Percentiles rank a stretch among this genome's conserved stretches.
Conservation (phyloP, 1,139 yeast genomes). For the Pichia sp. region DNA sequence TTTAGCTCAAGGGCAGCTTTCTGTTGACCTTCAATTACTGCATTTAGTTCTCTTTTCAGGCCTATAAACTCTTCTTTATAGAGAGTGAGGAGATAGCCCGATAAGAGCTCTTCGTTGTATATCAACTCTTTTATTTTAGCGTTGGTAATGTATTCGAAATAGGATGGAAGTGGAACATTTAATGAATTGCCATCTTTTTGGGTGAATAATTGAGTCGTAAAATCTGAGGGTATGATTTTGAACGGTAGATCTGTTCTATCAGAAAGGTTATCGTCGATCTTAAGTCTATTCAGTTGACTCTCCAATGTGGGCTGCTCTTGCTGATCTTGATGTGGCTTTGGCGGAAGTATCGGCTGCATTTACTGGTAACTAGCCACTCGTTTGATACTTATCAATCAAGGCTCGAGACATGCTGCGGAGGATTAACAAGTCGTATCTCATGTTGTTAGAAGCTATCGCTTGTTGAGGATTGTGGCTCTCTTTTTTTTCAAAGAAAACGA, state of each 20-base stretch:
- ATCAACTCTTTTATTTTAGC: conserved; percentile 29
- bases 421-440: too few relatives aligned
- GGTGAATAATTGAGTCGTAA: neutral
- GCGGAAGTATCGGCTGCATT: conserved; percentile 6
- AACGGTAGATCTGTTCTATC: conserved; percentile 3
- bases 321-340: conserved; percentile 2
- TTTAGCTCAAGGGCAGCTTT: conserved; percentile 30
- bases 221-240: conserved; percentile 1
- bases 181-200: neutral
- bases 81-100: conserved; percentile 28
- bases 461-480: too few relatives aligned
- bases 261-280: neutral
- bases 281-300: neutral
- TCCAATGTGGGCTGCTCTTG: neutral
- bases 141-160: conserved; percentile 21
- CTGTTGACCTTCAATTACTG: conserved; percentile 17
- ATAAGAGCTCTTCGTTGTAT: conserved; percentile 24
- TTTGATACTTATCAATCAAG: neutral
- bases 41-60: conserved; percentile 16
- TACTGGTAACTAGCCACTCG: neutral
- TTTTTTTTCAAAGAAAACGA: too few relatives aligned
- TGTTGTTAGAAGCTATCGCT: too few relatives aligned
- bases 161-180: conserved; percentile 4
- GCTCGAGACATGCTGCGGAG: too few relatives aligned
- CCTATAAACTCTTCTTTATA: conserved; percentile 11